Evolutionary conservation across 306 rosid genomes (phyloP).

Genomic region (Pterocarpus macrocarpus): DNA sequence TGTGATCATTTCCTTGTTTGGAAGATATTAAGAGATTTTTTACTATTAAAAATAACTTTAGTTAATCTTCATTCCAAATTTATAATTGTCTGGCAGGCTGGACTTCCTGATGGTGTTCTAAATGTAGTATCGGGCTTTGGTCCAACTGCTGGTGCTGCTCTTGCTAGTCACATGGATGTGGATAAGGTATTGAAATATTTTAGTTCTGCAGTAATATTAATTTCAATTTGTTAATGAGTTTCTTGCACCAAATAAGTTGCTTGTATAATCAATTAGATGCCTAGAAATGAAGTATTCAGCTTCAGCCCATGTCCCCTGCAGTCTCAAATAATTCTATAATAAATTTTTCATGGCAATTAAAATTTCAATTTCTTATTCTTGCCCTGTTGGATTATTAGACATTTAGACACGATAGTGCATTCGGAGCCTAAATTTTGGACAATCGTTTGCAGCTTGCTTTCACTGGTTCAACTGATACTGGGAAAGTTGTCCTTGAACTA

Average conservation of each 20-base stretch:
- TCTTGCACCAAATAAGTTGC: constrained; percentile 20
- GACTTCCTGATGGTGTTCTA: constrained; percentile 89
- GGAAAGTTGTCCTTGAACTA: constrained; percentile 73
- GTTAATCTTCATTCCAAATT: constrained; percentile 31
- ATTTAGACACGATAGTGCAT: neutral
- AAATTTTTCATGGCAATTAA: neutral
- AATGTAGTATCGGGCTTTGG: constrained; percentile 91
- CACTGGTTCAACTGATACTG: constrained; percentile 92
- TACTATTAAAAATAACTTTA: neutral
- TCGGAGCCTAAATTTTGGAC: constrained; percentile 21
- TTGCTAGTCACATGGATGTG: constrained; percentile 94
- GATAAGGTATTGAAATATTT: constrained; percentile 75
- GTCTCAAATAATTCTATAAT: neutral
- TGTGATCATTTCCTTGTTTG: neutral
- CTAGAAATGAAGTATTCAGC: neutral
- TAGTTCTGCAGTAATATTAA: neutral
- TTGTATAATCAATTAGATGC: constrained; percentile 23
- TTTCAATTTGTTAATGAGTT: neutral
- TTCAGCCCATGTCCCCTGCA: constrained; percentile 6
- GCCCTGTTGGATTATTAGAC: neutral
- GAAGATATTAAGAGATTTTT: neutral
- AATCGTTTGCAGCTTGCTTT: constrained; percentile 81
- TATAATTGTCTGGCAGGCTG: constrained; percentile 72
- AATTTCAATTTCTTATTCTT: neutral
- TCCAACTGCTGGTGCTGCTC: constrained; percentile 94